Base-by-base conservation (phyloP, 371 early-diverging fungal species). In the Mortierella sp. region DNA sequence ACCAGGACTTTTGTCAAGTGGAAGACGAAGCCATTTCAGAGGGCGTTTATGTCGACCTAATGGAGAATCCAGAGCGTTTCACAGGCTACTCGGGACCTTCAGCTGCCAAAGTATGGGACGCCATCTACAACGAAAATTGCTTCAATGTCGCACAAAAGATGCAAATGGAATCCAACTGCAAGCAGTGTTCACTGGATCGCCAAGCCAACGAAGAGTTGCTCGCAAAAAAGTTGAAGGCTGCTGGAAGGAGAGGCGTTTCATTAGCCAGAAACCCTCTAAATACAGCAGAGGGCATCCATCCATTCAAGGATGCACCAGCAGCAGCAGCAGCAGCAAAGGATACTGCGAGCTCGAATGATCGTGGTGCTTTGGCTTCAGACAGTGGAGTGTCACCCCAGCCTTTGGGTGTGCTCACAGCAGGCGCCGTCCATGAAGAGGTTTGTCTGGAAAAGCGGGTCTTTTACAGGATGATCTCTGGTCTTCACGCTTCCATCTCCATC, bases 101-200 rank as follows among this genome's bases (percentile, higher is more conserved):
- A 46, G 92, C 98, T 34, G 88, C 85, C 23, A 86, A 91, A 49
- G 92, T 98, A 14, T 98, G 99, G 99, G 86, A 88, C 53, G 89
- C 98, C 4, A 95, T 98, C 30, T 98, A 98, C 67, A 85, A 92
- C 63, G 95, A 98, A 74, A 98, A 97, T 81, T 98, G 98, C 71
- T 97, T 97, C 79, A 87, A 90, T 64, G 83, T 93, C 27, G 86
- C 87, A 27, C 84, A 87, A 39, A 80, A 82, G 50, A 84, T 89
- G 86, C 70, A 66, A 24, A 31, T 41, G 21, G 50, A 31, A 23
- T 46, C 61, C 0, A 48, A 55, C n/a, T 65, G 61, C 42, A 62
- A 65, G 39, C 58, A 61, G n/a, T 61, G 52, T 21, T 55, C 53
- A 12, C 13, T 58, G 28, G 50, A 58, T 42, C 61, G 58, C 5